Percentiles rank a stretch among this genome's conserved stretches.
Evolutionary conservation across 306 rosid genomes (phyloP).

Genomic region (Sechiopsis laciniata): DNA sequence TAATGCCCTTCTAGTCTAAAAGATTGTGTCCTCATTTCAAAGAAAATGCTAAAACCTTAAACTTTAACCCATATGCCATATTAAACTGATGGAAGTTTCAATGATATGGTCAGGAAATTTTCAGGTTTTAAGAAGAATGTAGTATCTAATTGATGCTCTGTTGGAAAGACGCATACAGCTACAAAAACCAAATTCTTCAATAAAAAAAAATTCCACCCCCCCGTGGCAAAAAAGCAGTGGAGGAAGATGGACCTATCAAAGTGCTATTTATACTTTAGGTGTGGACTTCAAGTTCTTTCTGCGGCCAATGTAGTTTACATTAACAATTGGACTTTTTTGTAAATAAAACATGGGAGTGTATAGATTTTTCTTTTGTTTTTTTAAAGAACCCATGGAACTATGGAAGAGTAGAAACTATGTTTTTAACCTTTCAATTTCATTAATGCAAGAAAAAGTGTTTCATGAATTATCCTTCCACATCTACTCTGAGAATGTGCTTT

Average conservation of each 20-base stretch:
- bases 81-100: neutral
- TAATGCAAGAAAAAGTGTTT: neutral
- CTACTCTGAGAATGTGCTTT: neutral
- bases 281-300: slow-evolving; percentile 6
- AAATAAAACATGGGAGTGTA: neutral
- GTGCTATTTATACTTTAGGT: neutral
- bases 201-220: too few relatives aligned
- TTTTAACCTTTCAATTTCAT: neutral
- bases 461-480: neutral
- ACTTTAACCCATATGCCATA: too few relatives aligned
- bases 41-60: too few relatives aligned
- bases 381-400: too few relatives aligned
- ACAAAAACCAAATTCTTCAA: too few relatives aligned
- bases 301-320: too few relatives aligned
- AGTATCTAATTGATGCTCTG: neutral
- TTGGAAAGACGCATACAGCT: too few relatives aligned
- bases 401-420: neutral
- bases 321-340: neutral
- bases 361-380: too few relatives aligned
- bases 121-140: neutral
- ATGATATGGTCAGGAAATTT: neutral
- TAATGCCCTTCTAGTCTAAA: too few relatives aligned
- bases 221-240: neutral
- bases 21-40: too few relatives aligned
- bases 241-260: neutral